Base-by-base conservation (phyloP, 768 basidiomycete genomes). In the Brasilioporus rufonigricans region DNA sequence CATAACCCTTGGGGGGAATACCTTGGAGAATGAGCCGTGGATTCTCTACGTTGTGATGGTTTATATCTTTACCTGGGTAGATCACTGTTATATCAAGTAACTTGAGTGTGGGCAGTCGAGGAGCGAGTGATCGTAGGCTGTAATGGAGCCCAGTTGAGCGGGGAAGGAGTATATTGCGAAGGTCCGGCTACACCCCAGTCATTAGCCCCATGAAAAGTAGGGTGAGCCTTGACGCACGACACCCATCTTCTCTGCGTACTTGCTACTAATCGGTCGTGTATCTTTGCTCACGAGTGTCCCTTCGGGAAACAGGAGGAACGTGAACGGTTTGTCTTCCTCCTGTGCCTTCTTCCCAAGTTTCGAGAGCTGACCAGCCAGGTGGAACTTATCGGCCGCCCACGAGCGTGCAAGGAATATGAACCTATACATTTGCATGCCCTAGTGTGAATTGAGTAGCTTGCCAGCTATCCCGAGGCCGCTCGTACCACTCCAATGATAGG, bases 361-460 rank as follows among this genome's bases (percentile, higher is more conserved):
- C 0, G 85, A 82, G 21, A 97, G 79, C 53, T 83, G 79, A 21
- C 76, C 71, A 26, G 85, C 80, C 6, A 97, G 77, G 57, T 85
- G 80, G 11, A 79, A 65, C 56, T 84, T 79, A 68, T 98, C 95
- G 19, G 90, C 84, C 2, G 88, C 87, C 95, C 93, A 96, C 21
- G 89, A 92, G 33, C 94, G 86, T 18, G 87, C 84, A 23, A 98
- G 80, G 71, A 98, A 98, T 55, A 98, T 93, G 71, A 98, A 98
- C 55, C 86, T 79, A 73, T 85, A 97, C 75, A 93, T 87, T 80
- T 90, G 93, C 93, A 97, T 98, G 53, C 82, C 89, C 91, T 92
- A 45, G 14, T 11, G 38, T 35, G 19, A 31, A 31, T 46, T 63
- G 27, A 64, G 58, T 46, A 21, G 31, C 35, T 46, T 44, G 53